Conservation (phyloP, 768 basidiomycete species). For the Lactarius akahatsu region DNA sequence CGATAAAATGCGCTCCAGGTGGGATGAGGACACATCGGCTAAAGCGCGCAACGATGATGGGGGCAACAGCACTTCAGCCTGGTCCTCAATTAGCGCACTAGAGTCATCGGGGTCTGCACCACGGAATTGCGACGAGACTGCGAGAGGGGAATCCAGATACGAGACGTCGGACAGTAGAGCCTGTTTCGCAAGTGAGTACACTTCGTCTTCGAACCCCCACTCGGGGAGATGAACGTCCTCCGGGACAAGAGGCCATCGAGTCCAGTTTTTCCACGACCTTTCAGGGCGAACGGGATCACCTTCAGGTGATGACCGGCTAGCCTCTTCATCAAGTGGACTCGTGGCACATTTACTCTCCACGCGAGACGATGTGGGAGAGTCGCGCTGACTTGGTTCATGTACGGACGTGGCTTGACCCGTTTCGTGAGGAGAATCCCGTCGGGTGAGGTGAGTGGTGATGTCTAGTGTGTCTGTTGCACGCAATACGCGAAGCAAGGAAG, state of each 20-base stretch:
- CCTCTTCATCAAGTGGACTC: slow-evolving; percentile 12
- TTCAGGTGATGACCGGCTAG: slow-evolving; percentile 4
- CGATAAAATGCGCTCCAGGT: slow-evolving; percentile 53
- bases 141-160: slow-evolving; percentile 1
- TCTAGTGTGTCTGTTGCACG: slow-evolving; percentile 57
- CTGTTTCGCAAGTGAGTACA: slow-evolving; percentile 47
- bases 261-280: slow-evolving; percentile 54
- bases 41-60: slow-evolving; percentile 40
- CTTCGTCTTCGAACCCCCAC: slow-evolving; percentile 71
- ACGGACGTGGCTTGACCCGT: neutral
- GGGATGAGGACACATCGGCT: slow-evolving; percentile 43
- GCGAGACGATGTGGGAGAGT: slow-evolving; percentile 12
- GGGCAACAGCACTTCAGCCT: slow-evolving; percentile 36
- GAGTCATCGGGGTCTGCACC: neutral
- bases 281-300: slow-evolving; percentile 5
- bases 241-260: slow-evolving; percentile 69
- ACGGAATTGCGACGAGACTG: slow-evolving; percentile 16
- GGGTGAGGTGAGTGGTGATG: slow-evolving; percentile 51
- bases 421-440: slow-evolving; percentile 6
- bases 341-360: neutral
- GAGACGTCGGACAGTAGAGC: slow-evolving; percentile 32
- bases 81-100: slow-evolving; percentile 26
- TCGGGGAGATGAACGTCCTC: slow-evolving; percentile 65
- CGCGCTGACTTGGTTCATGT: slow-evolving; percentile 13
- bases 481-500: slow-evolving; percentile 63